phyloP scores from a whole-genome alignment of 2,329 filamentous ascomycete genomes.

The Ascosphaera aggregata region DNA sequence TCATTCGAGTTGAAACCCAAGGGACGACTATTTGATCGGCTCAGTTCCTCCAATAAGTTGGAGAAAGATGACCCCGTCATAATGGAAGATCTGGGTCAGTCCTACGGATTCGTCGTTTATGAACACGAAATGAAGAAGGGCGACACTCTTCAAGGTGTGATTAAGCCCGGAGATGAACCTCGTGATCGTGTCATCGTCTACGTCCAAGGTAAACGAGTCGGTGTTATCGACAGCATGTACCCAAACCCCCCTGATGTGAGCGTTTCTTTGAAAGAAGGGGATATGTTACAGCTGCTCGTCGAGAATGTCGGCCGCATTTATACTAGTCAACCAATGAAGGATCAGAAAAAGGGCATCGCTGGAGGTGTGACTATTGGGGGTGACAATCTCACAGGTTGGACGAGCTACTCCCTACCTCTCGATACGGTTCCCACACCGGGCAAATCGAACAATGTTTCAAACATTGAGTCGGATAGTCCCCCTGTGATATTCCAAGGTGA shows the following conservation, averaged over 20 bases:
- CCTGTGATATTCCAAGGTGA: conserved; percentile 1
- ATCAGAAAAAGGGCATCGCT: conserved; percentile 24
- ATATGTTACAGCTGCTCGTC: conserved; percentile 22
- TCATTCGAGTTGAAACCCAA: conserved; percentile 17
- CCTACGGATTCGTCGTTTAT: conserved; percentile 24
- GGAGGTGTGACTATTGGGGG: conserved; percentile 20
- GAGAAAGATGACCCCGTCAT: conserved; percentile 12
- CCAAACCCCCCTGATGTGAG: conserved; percentile 15
- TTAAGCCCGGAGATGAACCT: conserved; percentile 21
- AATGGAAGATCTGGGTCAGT: conserved; percentile 25
- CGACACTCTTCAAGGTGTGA: conserved; percentile 9
- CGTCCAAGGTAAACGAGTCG: conserved; percentile 19
- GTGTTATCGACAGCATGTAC: conserved; percentile 26
- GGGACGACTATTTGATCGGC: conserved; percentile 17
- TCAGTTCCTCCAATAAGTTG: conserved; percentile 7
- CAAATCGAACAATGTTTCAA: background rate
- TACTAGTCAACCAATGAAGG: conserved; percentile 19
- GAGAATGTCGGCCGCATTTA: conserved; percentile 30
- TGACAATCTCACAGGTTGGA: conserved; percentile 15
- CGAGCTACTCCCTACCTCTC: conserved; percentile 18
- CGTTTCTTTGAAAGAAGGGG: conserved; percentile 16
- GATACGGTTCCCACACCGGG: conserved; percentile 7
- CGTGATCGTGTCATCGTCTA: conserved; percentile 26
- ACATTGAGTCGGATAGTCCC: background rate
- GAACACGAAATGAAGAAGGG: conserved; percentile 12